Conservation (phyloP, 2,329 filamentous ascomycete genomes). For the Graphilbum ipis-grandicollis region DNA sequence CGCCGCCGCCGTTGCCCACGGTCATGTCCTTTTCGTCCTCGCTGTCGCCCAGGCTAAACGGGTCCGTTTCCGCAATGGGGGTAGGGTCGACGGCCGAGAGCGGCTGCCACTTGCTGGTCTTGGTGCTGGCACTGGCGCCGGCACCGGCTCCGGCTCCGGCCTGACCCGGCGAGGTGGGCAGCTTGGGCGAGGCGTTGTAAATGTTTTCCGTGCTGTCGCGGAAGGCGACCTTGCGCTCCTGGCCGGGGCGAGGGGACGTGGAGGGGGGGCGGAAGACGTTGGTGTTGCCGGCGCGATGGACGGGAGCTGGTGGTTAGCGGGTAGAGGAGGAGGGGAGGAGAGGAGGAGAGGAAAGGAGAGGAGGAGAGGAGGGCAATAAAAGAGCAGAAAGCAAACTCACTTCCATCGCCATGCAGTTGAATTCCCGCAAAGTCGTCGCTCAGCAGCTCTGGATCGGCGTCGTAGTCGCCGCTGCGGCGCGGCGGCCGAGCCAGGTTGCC, state of each 20-base stretch:
- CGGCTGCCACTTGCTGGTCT: slow-evolving; percentile 93
- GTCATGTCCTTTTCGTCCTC: slow-evolving; percentile 68
- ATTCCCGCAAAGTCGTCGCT: slow-evolving; percentile 74
- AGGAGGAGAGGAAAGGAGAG: too few relatives aligned
- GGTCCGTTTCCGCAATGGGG: slow-evolving; percentile 79
- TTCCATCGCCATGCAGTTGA: slow-evolving; percentile 43
- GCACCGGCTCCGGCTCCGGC: slow-evolving; percentile 23
- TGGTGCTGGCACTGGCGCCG: slow-evolving; percentile 21
- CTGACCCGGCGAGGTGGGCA: slow-evolving; percentile 34
- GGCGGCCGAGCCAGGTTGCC: slow-evolving; percentile 36
- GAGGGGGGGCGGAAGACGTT: slow-evolving; percentile 59
- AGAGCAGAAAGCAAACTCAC: too few relatives aligned
- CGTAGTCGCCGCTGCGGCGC: slow-evolving; percentile 76
- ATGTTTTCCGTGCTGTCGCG: slow-evolving; percentile 61
- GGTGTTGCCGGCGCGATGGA: slow-evolving; percentile 25
- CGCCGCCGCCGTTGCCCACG: neutral
- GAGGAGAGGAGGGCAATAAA: too few relatives aligned
- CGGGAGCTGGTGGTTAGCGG: neutral
- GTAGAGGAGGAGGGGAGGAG: neutral
- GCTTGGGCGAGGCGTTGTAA: slow-evolving; percentile 48
- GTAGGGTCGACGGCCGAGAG: slow-evolving; percentile 70
- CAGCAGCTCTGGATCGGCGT: slow-evolving; percentile 81
- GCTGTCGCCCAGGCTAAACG: slow-evolving; percentile 89
- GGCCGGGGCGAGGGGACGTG: slow-evolving; percentile 29
- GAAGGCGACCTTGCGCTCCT: slow-evolving; percentile 38